A percentile compares a stretch with the other conserved stretches of the same genome.
These are phyloP conservation scores for Scheffersomyces lignicola DNA, from an alignment of 1,139 yeast species.

Conservation along the genomic window DNA sequence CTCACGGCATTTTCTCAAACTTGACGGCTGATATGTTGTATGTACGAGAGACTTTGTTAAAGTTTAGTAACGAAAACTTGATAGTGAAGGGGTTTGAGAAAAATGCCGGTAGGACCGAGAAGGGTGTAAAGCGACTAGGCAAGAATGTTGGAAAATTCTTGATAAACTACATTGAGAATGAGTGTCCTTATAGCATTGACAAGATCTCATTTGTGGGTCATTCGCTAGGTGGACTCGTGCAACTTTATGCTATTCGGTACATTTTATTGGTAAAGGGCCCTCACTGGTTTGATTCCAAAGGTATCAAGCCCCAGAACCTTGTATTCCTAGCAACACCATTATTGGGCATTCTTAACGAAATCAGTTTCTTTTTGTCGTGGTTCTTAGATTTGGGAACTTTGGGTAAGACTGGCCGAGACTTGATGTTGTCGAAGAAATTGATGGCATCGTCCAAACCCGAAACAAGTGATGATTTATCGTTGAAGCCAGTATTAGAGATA, in stretches of 20 bases:
- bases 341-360: slow-evolving; percentile 79
- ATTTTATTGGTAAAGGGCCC: slow-evolving; percentile 52
- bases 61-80: slow-evolving; percentile 57
- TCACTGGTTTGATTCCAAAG: slow-evolving; percentile 56
- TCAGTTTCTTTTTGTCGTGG: slow-evolving; percentile 81
- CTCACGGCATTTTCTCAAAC: slow-evolving; percentile 93
- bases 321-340: slow-evolving; percentile 85
- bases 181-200: slow-evolving; percentile 34
- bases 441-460: slow-evolving; percentile 15
- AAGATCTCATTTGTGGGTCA: slow-evolving; percentile 88
- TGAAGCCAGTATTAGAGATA: slow-evolving; percentile 65
- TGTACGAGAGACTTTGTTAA: slow-evolving; percentile 75
- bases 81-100: slow-evolving; percentile 80
- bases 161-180: slow-evolving; percentile 49
- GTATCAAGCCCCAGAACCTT: slow-evolving; percentile 64
- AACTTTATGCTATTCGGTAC: slow-evolving; percentile 86
- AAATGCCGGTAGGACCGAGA: slow-evolving; percentile 86
- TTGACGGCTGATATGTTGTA: slow-evolving; percentile 87
- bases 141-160: slow-evolving; percentile 72
- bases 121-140: slow-evolving; percentile 85
- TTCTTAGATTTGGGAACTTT: slow-evolving; percentile 84
- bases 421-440: slow-evolving; percentile 54
- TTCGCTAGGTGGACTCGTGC: slow-evolving; percentile 88
- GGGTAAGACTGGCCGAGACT: slow-evolving; percentile 90
- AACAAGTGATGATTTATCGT: slow-evolving; percentile 16